phyloP scores from a whole-genome alignment of 805 yeast genomes.

The Starmerella roubikii region DNA sequence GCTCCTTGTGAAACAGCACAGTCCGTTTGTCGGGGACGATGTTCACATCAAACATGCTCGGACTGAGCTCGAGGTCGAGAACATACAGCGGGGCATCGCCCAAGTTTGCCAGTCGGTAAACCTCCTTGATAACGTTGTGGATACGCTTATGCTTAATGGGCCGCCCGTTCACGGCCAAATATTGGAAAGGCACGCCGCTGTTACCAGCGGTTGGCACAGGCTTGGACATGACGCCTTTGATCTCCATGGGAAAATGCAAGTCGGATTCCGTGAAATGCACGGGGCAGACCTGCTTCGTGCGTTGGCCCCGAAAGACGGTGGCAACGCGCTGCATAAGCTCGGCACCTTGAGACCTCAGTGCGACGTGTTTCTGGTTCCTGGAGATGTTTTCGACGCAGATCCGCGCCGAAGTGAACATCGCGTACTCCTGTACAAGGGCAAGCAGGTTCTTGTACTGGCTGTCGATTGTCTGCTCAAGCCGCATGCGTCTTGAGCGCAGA shows the following conservation, averaged over 20 bases:
- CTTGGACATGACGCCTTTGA: slow-evolving; percentile 54
- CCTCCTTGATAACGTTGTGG: slow-evolving; percentile 51
- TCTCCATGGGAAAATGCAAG: not conserved
- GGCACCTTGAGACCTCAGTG: slow-evolving; percentile 34
- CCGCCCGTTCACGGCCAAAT: slow-evolving; percentile 56
- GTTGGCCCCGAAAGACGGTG: slow-evolving; percentile 57
- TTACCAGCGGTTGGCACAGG: slow-evolving; percentile 71
- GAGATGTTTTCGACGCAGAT: slow-evolving; percentile 45
- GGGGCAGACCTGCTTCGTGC: slow-evolving; percentile 43
- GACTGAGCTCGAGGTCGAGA: slow-evolving; percentile 42
- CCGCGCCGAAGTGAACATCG: slow-evolving; percentile 47
- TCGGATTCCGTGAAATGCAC: slow-evolving; percentile 28
- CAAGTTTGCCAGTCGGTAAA: slow-evolving; percentile 56
- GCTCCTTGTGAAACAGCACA: slow-evolving; percentile 55
- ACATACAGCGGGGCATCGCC: slow-evolving; percentile 62
- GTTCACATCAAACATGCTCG: slow-evolving; percentile 52
- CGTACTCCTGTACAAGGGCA: slow-evolving; percentile 48
- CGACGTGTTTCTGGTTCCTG: slow-evolving; percentile 8
- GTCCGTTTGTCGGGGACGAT: slow-evolving; percentile 84
- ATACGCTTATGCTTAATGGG: slow-evolving; percentile 53
- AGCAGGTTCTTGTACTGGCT: slow-evolving; percentile 64
- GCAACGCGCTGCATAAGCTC: slow-evolving; percentile 39
- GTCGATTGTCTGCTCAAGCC: slow-evolving; percentile 50
- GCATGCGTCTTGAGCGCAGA: slow-evolving; percentile 73
- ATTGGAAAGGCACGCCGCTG: slow-evolving; percentile 59